Evolutionary conservation across 345 rosid genomes (phyloP), one percentile per base, ranked within the genome.

Genomic region (Ceriops zippeliana): DNA sequence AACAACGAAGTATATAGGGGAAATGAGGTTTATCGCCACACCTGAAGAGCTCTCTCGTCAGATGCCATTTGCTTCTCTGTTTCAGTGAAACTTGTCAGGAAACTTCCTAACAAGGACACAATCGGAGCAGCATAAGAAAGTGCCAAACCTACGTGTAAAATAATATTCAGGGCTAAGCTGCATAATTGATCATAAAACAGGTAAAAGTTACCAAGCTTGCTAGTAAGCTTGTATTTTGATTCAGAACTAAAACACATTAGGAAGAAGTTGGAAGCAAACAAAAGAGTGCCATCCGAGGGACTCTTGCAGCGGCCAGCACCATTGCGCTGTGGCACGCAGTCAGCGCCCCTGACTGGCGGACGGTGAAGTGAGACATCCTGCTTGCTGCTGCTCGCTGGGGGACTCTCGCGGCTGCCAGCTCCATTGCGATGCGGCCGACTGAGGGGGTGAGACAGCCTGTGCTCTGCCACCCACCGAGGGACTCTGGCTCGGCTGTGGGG

Each of bases 21-120:
- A 19, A 51, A 3, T 5, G 19, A 21, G 54, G 34, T 38, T 59
- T 54, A 61, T 71, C 49, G 75, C 63, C 58, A 51, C 77, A 90
- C 98, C 87, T 93, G 88, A 72, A 89, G 86, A 72, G 80, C 87
- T 79, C 97, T 90, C 86, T 93, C 97, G 64, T 90, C 63, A 35
- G 97, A 84, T 70, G 90, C 97, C 93, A 93, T 87, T 80, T 93
- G 97, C 70, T 90, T 93, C 78, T 93, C 98, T 47, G 97, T 90
- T 83, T 93, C 98, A 20, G 97, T 87, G 75, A 93, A 90, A 80
- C 93, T 93, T 65, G 98, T 81, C 69, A 93, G 82, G 69, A 93
- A 93, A 74, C 79, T 90, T 77, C 98, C 97, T 67, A 93, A 73
- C 67, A 83, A 70, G 64, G 98, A 90, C 78, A 93, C 97, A 31